Conservation (phyloP, 257 asterid species). For the Echites panduratus region DNA sequence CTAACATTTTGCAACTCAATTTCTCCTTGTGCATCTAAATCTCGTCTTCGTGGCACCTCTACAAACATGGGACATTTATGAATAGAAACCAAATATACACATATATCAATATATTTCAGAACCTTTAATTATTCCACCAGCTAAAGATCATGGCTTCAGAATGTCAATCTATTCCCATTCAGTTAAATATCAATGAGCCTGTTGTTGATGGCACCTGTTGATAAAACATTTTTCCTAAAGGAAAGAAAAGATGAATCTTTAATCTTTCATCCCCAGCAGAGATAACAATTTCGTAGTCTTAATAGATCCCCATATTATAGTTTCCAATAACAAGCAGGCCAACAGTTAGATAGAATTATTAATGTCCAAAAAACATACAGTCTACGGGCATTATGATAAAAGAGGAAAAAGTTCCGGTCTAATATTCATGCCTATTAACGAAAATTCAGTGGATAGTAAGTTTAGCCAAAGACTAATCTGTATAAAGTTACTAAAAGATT, state of each 20-base stretch:
- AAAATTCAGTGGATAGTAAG: neutral
- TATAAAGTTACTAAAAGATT: neutral
- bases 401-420: neutral
- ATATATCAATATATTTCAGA: neutral
- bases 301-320: neutral
- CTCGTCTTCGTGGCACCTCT: neutral
- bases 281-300: neutral
- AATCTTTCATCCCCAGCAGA: neutral
- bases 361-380: neutral
- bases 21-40: neutral
- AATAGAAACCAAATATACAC: neutral
- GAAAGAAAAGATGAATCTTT: neutral
- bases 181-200: neutral
- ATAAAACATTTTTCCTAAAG: neutral
- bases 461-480: neutral
- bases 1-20: neutral
- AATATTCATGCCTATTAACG: neutral
- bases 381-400: neutral
- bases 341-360: neutral
- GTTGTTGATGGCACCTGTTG: neutral
- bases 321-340: too few relatives aligned
- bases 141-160: neutral
- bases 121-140: neutral
- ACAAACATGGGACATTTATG: neutral
- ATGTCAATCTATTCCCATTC: neutral